These are phyloP conservation scores for Cyclospora cayetanensis DNA, from an alignment of 169 alveolate species.

Conservation along the genomic window DNA sequence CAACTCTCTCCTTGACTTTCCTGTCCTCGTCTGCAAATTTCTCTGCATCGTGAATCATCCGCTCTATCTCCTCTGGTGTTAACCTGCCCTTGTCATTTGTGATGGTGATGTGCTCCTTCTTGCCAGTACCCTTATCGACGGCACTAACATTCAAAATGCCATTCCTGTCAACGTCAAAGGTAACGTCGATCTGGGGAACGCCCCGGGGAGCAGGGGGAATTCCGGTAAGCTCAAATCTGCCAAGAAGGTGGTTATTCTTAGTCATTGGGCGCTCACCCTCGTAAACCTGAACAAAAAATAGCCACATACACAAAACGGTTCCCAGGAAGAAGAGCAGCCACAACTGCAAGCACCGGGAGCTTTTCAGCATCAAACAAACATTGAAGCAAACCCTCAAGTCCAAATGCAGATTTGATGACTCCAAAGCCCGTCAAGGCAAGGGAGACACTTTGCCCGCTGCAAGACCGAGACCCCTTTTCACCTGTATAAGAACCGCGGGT, in stretches of 20 bases:
- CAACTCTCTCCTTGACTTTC: slow-evolving; percentile 89
- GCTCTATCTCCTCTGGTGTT: slow-evolving; percentile 94
- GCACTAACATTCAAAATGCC: slow-evolving; percentile 96
- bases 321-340: not conserved
- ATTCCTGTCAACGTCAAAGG: slow-evolving; percentile 95
- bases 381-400: not conserved
- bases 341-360: not conserved
- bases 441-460: not conserved
- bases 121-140: slow-evolving; percentile 95
- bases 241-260: slow-evolving; percentile 95
- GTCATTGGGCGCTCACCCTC: slow-evolving; percentile 98
- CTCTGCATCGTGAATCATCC: slow-evolving; percentile 95
- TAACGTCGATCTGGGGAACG: slow-evolving; percentile 94
- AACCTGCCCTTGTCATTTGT: slow-evolving; percentile 96
- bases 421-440: not conserved
- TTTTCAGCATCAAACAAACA: not conserved
- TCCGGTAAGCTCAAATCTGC: slow-evolving; percentile 95
- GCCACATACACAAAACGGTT: not conserved
- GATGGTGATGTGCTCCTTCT: slow-evolving; percentile 93
- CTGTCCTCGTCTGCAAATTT: slow-evolving; percentile 95
- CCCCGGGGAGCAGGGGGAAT: slow-evolving; percentile 97
- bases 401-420: not conserved
- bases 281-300: slow-evolving; percentile 81
- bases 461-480: not conserved
- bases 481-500: slow-evolving; percentile 94